Evolutionary conservation across 139 green algal genomes (phyloP), one percentile per base, ranked within the genome.

Genomic region (Chlorella sp.): DNA sequence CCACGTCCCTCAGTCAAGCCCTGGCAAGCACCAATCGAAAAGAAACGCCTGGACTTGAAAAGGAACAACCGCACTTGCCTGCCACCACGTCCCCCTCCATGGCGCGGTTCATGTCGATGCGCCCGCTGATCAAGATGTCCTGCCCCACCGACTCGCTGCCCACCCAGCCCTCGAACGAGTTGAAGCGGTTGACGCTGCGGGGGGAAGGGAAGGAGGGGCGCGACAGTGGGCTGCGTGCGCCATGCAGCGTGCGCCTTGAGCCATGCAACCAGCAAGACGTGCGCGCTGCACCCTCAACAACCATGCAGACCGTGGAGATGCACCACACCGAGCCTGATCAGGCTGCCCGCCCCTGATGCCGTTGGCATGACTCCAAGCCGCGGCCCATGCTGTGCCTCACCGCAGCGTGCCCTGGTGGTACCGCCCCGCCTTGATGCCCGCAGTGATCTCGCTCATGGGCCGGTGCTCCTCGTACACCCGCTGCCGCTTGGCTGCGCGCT

Each of bases 401-500:
- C 67, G 75, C 20, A 92, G 81, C 26, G 64, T 85, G 51, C 86
- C 94, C 89, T 98, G 95, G 76, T 98, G 93, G 84, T 92, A 92
- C 3, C 85, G 74, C 19, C 96, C 96, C 14, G 89, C 82, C 88
- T 95, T 94, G 84, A 99, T 92, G 40, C 95, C 94, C 32, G 90
- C 88, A 14, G 88, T 93, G 34, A 98, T 82, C 20, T 96, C 93
- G 38, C 87, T 88, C 83, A 94, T 88, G 14, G 85, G 81, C 48
- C 87, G 81, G 88, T 99, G 96, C 76, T 98, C 94, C 77, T 90
- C 80, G 80, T 95, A 98, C 64, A 98, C 80, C 64, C 89, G 90
- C 80, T 90, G 91, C 46, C 92, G 90, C 90, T 97, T 97, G 73
- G 70, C 81, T 32, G 86, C 69, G n/a, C 89, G 87, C 26, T 84